Evolutionary conservation across 441 rosid genomes (phyloP), one percentile per base, ranked within the genome.

Genomic region (Raphanus hybrid): DNA sequence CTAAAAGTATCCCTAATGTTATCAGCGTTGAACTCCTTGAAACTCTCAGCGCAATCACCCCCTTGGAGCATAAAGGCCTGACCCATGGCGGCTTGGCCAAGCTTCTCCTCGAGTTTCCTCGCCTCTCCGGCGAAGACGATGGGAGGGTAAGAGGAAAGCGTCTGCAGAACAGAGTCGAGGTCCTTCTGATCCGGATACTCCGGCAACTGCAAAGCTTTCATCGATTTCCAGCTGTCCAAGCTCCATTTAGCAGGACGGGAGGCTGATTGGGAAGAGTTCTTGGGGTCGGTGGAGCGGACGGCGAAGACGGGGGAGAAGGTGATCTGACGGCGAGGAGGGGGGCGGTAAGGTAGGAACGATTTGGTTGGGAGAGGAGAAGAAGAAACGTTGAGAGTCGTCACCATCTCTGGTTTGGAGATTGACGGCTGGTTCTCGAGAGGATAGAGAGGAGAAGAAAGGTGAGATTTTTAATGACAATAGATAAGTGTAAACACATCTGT

Each of bases 1-100:
- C 97, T 82, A 81, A 93, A 92, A 63, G 97, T 93, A 71, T 93
- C 97, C 6, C 96, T 85, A 64, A 92, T 91, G 79, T 93, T 93
- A 74, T 91, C 86, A 35, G 97, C 96, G 50, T 89, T 81, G 48
- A 91, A 92, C 70, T 92, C 97, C 75, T 93, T 93, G 80, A 93
- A 93, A 77, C 97, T 93, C 91, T 91, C 97, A 2, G 97, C 98
- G 9, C 97, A 91, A 80, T 93, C 98, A 29, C 98, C 98, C 0
- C 98, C 98, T 82, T 93, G 96, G 4, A 93, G 86, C 54, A 93
- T 81, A 64, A 93, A 93, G 26, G 98, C 98, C 29, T 91, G 87
- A 23, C 98, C 94, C 88, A 86, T 68, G 29, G 96, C 94, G 0
- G 97, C 98, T 74, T 86, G 95, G 23, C 77, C 95, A 0, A 93